Evolutionary conservation across 2,329 filamentous ascomycete genomes (phyloP).

Genomic region (Escovopsis sp.): DNA sequence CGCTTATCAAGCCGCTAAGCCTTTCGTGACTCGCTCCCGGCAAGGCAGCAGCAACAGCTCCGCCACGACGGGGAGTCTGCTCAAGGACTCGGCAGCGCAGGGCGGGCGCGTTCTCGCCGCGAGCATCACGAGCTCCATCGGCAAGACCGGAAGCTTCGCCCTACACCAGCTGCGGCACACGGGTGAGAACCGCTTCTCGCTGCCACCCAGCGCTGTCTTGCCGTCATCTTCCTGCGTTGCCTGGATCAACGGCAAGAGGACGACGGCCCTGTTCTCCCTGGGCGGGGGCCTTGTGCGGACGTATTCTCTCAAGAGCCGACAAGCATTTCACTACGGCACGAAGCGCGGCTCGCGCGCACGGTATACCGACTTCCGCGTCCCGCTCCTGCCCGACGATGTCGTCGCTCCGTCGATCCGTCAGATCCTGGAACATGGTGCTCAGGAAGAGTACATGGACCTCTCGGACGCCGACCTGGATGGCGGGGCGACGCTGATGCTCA

Average conservation of each 20-base stretch:
- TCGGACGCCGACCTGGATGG: conserved; percentile 37
- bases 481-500: conserved; percentile 38
- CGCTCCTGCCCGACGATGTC: conserved; percentile 43
- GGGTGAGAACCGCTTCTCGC: conserved; percentile 58
- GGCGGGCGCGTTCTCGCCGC: conserved; percentile 58
- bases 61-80: conserved; percentile 24
- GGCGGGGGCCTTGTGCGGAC: conserved; percentile 52
- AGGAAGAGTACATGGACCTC: conserved; percentile 41
- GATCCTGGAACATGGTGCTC: conserved; percentile 33
- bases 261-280: conserved; percentile 48
- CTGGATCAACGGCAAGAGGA: conserved; percentile 49
- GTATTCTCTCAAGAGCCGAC: conserved; percentile 44
- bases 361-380: conserved; percentile 53
- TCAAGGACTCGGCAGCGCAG: conserved; percentile 50
- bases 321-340: conserved; percentile 36
- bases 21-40: conserved; percentile 40
- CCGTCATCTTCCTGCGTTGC: conserved; percentile 46
- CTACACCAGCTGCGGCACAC: conserved; percentile 60
- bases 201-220: conserved; percentile 40
- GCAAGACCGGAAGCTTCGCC: conserved; percentile 49
- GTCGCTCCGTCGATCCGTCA: conserved; percentile 42
- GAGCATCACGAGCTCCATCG: conserved; percentile 59
- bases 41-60: conserved; percentile 28
- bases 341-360: conserved; percentile 41
- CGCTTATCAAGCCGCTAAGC: conserved; percentile 53